Percentiles rank a stretch among this genome's conserved stretches.
phyloP scores from a whole-genome alignment of 108 stramenopile species.

The Cyclotella choctawhatcheeana region DNA sequence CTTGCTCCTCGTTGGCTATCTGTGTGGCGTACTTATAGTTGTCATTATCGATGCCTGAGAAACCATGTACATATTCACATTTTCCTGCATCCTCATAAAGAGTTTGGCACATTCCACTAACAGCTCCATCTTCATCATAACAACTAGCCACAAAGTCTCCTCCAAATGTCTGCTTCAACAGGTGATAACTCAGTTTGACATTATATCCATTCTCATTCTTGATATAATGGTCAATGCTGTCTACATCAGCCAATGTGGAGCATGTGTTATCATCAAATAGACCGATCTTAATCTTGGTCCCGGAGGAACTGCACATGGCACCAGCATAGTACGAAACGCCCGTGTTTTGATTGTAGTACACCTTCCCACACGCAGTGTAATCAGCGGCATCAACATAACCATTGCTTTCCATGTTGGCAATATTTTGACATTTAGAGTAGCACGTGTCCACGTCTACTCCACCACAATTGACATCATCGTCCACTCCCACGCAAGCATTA shows the following conservation, averaged over 20 bases:
- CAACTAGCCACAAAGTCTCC: conserved; percentile 69
- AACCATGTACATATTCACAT: conserved; percentile 79
- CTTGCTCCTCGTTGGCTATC: conserved; percentile 62
- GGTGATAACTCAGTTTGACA: conserved; percentile 81
- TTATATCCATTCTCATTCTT: conserved; percentile 65
- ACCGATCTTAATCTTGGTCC: conserved; percentile 85
- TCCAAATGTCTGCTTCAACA: conserved; percentile 82
- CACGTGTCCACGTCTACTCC: conserved; percentile 72
- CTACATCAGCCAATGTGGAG: conserved; percentile 40
- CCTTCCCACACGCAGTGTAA: conserved; percentile 62
- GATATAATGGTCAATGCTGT: conserved; percentile 70
- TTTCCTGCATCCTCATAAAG: conserved; percentile 81
- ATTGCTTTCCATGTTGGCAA: conserved; percentile 65
- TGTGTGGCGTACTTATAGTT: conserved; percentile 66
- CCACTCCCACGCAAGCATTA: conserved; percentile 49
- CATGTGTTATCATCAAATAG: conserved; percentile 82
- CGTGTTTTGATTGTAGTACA: conserved; percentile 70
- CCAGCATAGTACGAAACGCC: conserved; percentile 70
- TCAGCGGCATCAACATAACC: conserved; percentile 78
- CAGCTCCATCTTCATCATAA: conserved; percentile 31
- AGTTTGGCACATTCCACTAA: conserved; percentile 66
- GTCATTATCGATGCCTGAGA: conserved; percentile 54
- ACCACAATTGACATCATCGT: neutral
- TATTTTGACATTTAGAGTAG: conserved; percentile 77
- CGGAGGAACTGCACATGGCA: conserved; percentile 67